These are phyloP conservation scores for Beauveria australis DNA, from an alignment of 2,329 filamentous ascomycete species.

Conservation along the genomic window DNA sequence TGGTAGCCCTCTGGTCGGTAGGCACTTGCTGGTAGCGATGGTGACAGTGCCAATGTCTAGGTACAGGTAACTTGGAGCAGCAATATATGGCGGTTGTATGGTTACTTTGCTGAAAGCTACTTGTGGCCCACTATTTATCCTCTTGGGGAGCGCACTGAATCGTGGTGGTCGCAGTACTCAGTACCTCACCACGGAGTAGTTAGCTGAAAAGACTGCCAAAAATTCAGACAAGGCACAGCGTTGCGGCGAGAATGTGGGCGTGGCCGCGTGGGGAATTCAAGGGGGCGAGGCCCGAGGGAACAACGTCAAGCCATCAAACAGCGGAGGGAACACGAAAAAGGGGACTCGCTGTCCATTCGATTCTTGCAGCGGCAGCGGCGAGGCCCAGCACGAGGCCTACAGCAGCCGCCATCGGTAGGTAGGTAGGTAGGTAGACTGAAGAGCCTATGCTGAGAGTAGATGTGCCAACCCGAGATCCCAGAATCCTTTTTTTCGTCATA, in stretches of 20 bases:
- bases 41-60: background rate
- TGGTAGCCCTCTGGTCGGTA: background rate
- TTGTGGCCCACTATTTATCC: background rate
- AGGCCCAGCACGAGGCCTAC: background rate
- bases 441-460: background rate
- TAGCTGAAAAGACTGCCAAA: background rate
- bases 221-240: slow-evolving; percentile 5
- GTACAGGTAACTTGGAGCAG: background rate
- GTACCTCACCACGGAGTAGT: background rate
- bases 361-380: background rate
- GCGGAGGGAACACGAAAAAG: background rate
- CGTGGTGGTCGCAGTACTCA: background rate
- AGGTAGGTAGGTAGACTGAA: background rate
- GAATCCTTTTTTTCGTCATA: background rate
- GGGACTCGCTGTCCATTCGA: background rate
- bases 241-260: background rate
- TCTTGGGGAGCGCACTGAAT: background rate
- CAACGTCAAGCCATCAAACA: background rate
- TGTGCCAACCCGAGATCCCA: background rate
- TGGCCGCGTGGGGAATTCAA: background rate
- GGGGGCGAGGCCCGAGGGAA: background rate
- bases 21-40: background rate
- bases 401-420: too few species aligned
- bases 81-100: background rate
- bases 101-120: background rate